Evolutionary conservation across 1,284 basidiomycete genomes (phyloP), one percentile per base, ranked within the genome.

Genomic region (Coriolopsis trogii): DNA sequence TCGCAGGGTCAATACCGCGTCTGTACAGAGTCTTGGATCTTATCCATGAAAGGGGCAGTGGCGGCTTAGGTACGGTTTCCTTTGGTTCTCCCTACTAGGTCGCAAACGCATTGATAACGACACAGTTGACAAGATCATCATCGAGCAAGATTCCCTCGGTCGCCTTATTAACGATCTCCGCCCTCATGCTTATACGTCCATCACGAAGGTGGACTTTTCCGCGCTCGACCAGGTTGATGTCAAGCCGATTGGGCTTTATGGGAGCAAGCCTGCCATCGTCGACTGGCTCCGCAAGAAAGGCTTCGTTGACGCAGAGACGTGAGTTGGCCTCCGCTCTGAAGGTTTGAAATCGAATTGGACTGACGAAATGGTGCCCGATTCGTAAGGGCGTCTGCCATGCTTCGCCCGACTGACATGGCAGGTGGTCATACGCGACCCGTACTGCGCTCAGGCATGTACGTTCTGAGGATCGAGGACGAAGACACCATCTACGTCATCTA

Each of bases 71-170:
- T 79, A 31, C 12, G 30, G 12, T 3, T 4, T 4, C 3, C 16
- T 4, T 10, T 31, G 4, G 4, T 31, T 31, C 30, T 12, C 30
- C 16, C 13, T 12, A 12, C 4, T 4, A 31, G 16, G n/a, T n/a
- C n/a, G n/a, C 30, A 31, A 10, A 13, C 4, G 12, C 13, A 31
- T 12, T 31, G 9, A 31, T 10, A 31, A 5, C 30, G 9, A 31
- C 30, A n/a, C 16, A 84, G 80, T 81, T 20, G 81, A 82, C 52
- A 85, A 85, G 61, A 72, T 85, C 37, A 75, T 85, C 62, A 83
- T 84, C 33, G 72, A 71, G 21, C 78, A 81, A 61, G 73, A 74
- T 16, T 74, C 73, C 2, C 64, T 82, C 20, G 68, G 71, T 46
- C 56, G 58, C 3, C 72, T 82, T 42, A 68, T 81, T 53, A 80